phyloP scores from a whole-genome alignment of 139 green algal species.

The Pedinophyceae sp. region DNA sequence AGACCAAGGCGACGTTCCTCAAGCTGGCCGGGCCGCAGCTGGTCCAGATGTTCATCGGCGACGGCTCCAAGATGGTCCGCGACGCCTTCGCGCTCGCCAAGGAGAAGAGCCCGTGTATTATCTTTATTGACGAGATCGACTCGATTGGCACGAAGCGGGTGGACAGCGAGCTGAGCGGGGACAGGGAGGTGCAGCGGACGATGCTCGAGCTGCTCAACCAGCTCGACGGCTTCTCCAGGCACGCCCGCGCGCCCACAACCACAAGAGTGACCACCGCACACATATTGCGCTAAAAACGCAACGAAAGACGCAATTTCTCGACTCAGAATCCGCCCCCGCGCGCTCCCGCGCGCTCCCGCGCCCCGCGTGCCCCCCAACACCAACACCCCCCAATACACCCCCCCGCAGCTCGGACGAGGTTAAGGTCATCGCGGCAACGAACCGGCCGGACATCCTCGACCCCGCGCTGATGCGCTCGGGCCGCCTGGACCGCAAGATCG shows the following conservation, averaged over 20 bases:
- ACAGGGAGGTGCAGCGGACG: conserved; percentile 91
- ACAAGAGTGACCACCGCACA: too few species aligned
- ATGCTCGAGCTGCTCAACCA: conserved; percentile 98
- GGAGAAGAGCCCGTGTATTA: conserved; percentile 95
- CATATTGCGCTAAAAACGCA: too few species aligned
- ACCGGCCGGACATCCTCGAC: conserved; percentile 95
- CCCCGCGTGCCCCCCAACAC: too few species aligned
- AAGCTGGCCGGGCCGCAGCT: conserved; percentile 95
- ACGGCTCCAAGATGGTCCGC: conserved; percentile 95
- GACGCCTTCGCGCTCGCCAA: conserved; percentile 96
- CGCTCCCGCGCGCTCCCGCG: too few species aligned
- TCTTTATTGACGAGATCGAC: conserved; percentile 99
- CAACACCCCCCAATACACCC: too few species aligned
- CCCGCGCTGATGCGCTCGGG: conserved; percentile 90
- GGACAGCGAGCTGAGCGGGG: conserved; percentile 81
- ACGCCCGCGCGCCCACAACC: too few species aligned
- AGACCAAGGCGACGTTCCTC: conserved; percentile 97
- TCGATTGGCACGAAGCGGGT: conserved; percentile 91
- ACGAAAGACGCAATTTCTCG: too few species aligned
- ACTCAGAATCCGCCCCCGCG: too few species aligned
- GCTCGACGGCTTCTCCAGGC: conserved; percentile 86
- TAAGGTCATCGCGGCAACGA: conserved; percentile 97
- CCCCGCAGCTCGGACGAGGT: conserved; percentile 69
- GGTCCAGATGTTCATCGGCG: conserved; percentile 98
- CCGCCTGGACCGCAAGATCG: conserved; percentile 94